A percentile compares a stretch with the other conserved stretches of the same genome.
Conservation (phyloP, 1,284 basidiomycete species). For the Irpex lacteus region DNA sequence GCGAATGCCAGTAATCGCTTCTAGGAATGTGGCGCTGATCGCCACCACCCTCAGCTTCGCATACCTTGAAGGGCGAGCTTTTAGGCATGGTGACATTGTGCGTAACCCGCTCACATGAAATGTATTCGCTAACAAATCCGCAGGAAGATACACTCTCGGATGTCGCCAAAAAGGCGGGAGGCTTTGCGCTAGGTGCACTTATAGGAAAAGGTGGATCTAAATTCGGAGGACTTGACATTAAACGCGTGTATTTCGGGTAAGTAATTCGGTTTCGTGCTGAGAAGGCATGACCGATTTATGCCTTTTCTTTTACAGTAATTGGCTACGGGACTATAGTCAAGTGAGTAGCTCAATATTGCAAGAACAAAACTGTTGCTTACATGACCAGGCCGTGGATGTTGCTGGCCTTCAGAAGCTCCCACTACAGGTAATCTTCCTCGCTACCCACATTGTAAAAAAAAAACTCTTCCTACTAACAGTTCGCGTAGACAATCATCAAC, state of each 20-base stretch:
- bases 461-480: not conserved
- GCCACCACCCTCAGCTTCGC: conserved; percentile 46
- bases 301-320: conserved; percentile 45
- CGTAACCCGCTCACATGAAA: conserved; percentile 22
- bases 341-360: conserved; percentile 28
- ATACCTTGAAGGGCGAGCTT: conserved; percentile 76
- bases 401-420: conserved; percentile 74
- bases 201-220: conserved; percentile 65
- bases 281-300: not conserved
- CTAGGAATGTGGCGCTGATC: conserved; percentile 5
- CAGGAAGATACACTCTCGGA: conserved; percentile 70
- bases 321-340: conserved; percentile 83
- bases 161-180: conserved; percentile 62
- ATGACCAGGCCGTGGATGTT: conserved; percentile 77
- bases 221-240: conserved; percentile 72
- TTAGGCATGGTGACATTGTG: conserved; percentile 85
- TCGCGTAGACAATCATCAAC: conserved; percentile 76
- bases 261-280: conserved; percentile 16
- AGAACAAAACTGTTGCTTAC: conserved; percentile 4
- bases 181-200: conserved; percentile 58
- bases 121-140: not conserved
- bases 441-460: not conserved
- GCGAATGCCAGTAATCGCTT: conserved; percentile 21
- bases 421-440: conserved; percentile 47
- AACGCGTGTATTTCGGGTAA: conserved; percentile 77